Evolutionary conservation across 2,329 filamentous ascomycete genomes (phyloP).

Genomic region (Aspergillus transmontanensis): DNA sequence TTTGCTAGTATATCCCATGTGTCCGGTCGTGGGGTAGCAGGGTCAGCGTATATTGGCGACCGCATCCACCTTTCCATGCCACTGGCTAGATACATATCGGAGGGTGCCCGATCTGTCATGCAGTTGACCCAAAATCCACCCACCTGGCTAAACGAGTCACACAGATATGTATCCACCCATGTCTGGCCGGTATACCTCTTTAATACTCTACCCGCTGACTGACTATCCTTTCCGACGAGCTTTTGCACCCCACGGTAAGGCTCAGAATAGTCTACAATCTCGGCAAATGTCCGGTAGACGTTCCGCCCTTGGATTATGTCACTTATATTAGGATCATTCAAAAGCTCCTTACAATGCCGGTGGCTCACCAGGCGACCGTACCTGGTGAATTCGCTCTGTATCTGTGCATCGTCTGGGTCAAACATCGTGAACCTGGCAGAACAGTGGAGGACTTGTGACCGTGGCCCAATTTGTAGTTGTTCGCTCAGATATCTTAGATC

Average conservation of each 20-base stretch:
- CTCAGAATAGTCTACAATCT: conserved; percentile 23
- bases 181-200: conserved; percentile 20
- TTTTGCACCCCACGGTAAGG: conserved; percentile 19
- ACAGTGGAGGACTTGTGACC: conserved; percentile 17
- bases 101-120: conserved; percentile 28
- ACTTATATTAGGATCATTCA: conserved; percentile 22
- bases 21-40: conserved; percentile 8
- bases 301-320: conserved; percentile 27
- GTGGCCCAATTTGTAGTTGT: not conserved
- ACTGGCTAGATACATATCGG: conserved; percentile 35
- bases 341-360: conserved; percentile 17
- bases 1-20: conserved; percentile 32
- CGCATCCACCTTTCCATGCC: conserved; percentile 34
- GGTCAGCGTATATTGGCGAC: conserved; percentile 21
- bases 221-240: conserved; percentile 22
- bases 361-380: conserved; percentile 20
- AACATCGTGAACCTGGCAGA: conserved; percentile 14
- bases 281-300: conserved; percentile 21
- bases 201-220: conserved; percentile 28
- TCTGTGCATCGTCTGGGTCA: not conserved
- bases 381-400: conserved; percentile 17
- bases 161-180: conserved; percentile 30
- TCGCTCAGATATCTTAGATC: conserved; percentile 14
- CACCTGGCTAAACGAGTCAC: conserved; percentile 38
- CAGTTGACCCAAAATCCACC: conserved; percentile 44